Evolutionary conservation across 2,329 filamentous ascomycete genomes (phyloP).

Genomic region (Aspergillus ruber): DNA sequence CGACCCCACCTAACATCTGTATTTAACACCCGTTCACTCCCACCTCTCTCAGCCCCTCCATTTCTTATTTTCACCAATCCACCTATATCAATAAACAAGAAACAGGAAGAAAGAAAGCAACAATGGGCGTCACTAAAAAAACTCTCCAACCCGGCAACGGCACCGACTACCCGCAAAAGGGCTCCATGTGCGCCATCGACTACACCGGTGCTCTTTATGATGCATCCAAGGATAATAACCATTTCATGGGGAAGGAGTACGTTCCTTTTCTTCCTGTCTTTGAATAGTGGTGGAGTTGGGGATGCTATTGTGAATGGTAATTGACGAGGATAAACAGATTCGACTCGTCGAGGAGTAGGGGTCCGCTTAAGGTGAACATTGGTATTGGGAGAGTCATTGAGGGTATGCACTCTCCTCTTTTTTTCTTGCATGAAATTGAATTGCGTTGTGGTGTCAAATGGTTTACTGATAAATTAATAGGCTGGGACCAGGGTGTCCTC

Average conservation of each 20-base stretch:
- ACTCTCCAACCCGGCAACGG: conserved; percentile 56
- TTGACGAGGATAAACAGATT: conserved; percentile 54
- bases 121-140: conserved; percentile 69
- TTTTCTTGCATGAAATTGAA: neutral
- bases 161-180: conserved; percentile 53
- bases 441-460: neutral
- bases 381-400: conserved; percentile 79
- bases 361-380: conserved; percentile 71
- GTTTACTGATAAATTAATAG: conserved; percentile 24
- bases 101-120: conserved; percentile 1
- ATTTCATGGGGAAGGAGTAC: conserved; percentile 64
- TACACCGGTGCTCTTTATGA: conserved; percentile 88
- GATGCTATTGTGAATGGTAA: neutral
- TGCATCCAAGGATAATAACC: conserved; percentile 50
- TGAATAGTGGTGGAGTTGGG: neutral
- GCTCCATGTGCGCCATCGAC: conserved; percentile 76
- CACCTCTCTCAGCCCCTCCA: neutral
- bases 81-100: conserved; percentile 3
- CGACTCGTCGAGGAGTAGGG: conserved; percentile 66
- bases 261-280: conserved; percentile 31
- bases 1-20: neutral
- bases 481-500: conserved; percentile 78
- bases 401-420: conserved; percentile 49
- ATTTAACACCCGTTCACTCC: neutral
- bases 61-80: neutral